Conservation (phyloP, 2,329 filamentous ascomycete species). For the Scleromitrula shiraiana region DNA sequence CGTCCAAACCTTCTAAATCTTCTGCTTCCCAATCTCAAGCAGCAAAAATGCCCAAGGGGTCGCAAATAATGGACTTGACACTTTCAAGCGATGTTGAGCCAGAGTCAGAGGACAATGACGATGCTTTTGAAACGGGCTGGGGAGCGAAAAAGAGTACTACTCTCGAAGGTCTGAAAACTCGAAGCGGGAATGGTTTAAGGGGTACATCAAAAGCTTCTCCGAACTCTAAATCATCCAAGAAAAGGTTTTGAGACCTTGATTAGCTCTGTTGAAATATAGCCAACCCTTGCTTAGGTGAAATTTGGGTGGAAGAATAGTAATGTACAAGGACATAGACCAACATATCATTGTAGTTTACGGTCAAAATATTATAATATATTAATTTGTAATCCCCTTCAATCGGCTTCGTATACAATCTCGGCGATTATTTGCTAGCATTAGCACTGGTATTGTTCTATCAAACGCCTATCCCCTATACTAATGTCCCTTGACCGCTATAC, state of each 20-base stretch:
- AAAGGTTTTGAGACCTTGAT: constrained; percentile 8
- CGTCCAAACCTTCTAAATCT: neutral
- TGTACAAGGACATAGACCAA: too few species aligned
- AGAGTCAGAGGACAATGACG: constrained; percentile 1
- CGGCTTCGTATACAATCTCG: too few species aligned
- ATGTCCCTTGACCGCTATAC: too few species aligned
- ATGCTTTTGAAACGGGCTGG: constrained; percentile 11
- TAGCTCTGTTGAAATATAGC: neutral
- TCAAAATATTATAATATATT: too few species aligned
- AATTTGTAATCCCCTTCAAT: too few species aligned
- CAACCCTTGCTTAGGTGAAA: neutral
- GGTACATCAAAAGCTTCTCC: constrained; percentile 14
- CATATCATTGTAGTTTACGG: too few species aligned
- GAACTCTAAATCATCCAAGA: constrained; percentile 13
- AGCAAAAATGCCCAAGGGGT: constrained; percentile 22
- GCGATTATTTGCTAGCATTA: neutral
- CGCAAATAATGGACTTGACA: constrained; percentile 32
- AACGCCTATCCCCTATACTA: too few species aligned
- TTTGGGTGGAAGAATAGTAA: neutral
- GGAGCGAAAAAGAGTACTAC: constrained; percentile 14
- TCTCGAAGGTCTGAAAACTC: constrained; percentile 9
- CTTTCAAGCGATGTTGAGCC: constrained; percentile 20
- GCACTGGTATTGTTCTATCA: neutral
- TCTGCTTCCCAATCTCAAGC: constrained; percentile 18
- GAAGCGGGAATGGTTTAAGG: constrained; percentile 11